Evolutionary conservation across 208 protist species (phyloP).

Genomic region (Acanthamoeba sp.): DNA sequence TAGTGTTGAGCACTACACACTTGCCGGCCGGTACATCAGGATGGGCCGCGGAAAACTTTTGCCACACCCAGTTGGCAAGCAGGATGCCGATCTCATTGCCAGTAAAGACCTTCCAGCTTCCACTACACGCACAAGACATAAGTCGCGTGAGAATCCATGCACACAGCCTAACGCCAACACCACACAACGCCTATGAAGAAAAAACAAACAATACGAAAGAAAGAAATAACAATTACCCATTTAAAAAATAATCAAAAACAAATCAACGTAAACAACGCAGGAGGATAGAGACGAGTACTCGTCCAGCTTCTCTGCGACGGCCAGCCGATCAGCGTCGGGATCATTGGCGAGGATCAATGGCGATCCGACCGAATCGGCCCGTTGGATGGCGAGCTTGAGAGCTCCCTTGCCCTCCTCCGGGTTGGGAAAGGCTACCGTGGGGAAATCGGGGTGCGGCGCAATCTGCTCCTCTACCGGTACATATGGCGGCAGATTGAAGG

Average conservation of each 20-base stretch:
- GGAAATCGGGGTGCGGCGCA: slow-evolving; percentile 97
- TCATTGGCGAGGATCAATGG: slow-evolving; percentile 98
- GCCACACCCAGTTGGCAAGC: slow-evolving; percentile 95
- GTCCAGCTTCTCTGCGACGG: slow-evolving; percentile 92
- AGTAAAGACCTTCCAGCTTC: slow-evolving; percentile 95
- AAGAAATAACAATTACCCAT: too few species aligned
- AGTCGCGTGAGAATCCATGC: background rate
- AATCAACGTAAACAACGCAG: too few species aligned
- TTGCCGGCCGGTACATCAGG: slow-evolving; percentile 51
- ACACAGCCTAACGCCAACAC: background rate
- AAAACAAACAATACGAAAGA: background rate
- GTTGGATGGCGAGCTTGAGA: slow-evolving; percentile 93
- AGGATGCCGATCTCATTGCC: slow-evolving; percentile 98
- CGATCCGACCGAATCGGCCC: slow-evolving; percentile 87
- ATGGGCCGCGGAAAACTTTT: slow-evolving; percentile 78
- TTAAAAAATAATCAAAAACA: background rate
- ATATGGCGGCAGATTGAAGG: slow-evolving; percentile 88
- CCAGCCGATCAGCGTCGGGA: slow-evolving; percentile 98
- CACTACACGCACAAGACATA: slow-evolving; percentile 71
- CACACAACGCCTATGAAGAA: background rate
- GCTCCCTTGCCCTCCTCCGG: slow-evolving; percentile 95
- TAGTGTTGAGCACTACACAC: slow-evolving; percentile 87
- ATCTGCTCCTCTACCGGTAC: slow-evolving; percentile 88
- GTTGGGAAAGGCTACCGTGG: slow-evolving; percentile 98
- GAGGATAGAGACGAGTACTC: background rate